These are phyloP conservation scores for Protomyces inouyei DNA, from an alignment of 1,139 yeast genomes.

Conservation along the genomic window DNA sequence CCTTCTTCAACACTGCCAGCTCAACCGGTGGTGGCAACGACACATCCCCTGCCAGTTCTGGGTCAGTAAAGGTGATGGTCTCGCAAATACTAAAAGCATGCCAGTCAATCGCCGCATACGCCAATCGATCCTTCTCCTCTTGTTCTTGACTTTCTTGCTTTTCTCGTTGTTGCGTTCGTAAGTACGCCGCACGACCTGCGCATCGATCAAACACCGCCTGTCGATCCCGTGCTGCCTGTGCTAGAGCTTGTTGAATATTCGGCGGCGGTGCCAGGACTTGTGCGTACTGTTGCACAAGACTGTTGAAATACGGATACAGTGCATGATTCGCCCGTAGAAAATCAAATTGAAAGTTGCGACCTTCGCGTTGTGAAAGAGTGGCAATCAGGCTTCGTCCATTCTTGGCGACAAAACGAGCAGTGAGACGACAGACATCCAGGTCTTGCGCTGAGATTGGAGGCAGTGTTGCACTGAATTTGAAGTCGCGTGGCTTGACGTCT, in stretches of 20 bases:
- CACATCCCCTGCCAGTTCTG: conserved; percentile 51
- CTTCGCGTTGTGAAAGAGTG: conserved; percentile 43
- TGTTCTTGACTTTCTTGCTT: conserved; percentile 39
- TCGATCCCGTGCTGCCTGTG: conserved; percentile 36
- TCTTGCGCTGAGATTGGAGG: conserved; percentile 62
- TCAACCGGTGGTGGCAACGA: conserved; percentile 59
- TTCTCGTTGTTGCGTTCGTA: conserved; percentile 43
- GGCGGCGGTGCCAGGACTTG: conserved; percentile 40
- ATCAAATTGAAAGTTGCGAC: conserved; percentile 56
- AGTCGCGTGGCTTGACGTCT: conserved; percentile 41
- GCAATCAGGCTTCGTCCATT: conserved; percentile 51
- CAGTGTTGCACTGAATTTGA: conserved; percentile 48
- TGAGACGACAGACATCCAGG: conserved; percentile 60
- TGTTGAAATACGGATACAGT: conserved; percentile 50
- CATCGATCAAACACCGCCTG: conserved; percentile 49
- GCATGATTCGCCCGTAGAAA: conserved; percentile 63
- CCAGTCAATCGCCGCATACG: conserved; percentile 83
- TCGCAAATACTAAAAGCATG: conserved; percentile 70
- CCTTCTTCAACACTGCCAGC: conserved; percentile 56
- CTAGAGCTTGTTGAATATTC: conserved; percentile 33
- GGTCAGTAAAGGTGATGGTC: conserved; percentile 59
- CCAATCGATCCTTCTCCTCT: conserved; percentile 45
- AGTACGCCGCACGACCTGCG: conserved; percentile 55
- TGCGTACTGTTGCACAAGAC: conserved; percentile 56
- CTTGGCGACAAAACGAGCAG: conserved; percentile 62